Conservation (phyloP, 805 yeast genomes). For the Hanseniaspora mollemarum region DNA sequence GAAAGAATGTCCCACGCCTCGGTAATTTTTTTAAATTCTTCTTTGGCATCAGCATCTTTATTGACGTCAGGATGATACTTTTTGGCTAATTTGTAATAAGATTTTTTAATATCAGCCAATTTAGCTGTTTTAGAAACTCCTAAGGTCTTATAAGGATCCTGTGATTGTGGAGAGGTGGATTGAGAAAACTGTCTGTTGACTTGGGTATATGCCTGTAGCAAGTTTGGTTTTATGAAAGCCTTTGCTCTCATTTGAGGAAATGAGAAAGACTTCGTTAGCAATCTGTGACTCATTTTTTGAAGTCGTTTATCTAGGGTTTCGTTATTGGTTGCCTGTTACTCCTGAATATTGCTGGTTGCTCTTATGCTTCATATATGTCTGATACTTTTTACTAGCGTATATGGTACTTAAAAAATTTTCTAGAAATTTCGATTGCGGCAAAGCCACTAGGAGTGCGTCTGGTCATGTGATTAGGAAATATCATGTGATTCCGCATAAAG, state of each 20-base stretch:
- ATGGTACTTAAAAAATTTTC: too few species aligned
- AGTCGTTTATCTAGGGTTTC: too few species aligned
- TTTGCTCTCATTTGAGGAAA: not conserved
- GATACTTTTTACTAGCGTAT: too few species aligned
- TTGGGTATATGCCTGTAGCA: not conserved
- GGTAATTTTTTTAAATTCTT: constrained; percentile 82
- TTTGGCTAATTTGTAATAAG: constrained; percentile 86
- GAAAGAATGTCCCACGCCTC: constrained; percentile 87
- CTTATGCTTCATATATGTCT: too few species aligned
- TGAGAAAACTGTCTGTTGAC: constrained; percentile 1
- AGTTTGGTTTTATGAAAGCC: not conserved
- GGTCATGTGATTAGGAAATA: too few species aligned
- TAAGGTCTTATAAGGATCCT: constrained; percentile 72
- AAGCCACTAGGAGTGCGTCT: too few species aligned
- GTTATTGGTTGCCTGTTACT: too few species aligned
- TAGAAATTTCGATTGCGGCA: not conserved
- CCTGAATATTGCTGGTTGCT: too few species aligned
- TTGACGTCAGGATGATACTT: constrained; percentile 94
- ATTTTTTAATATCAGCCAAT: constrained; percentile 80
- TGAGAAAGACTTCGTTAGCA: not conserved
- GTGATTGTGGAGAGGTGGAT: not conserved
- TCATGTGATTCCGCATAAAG: too few species aligned
- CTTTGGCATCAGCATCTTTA: constrained; percentile 79
- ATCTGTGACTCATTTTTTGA: not conserved
- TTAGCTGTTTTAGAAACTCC: constrained; percentile 68